Conservation (phyloP, 2,329 filamentous ascomycete species). For the Tetracladium maxilliforme region DNA sequence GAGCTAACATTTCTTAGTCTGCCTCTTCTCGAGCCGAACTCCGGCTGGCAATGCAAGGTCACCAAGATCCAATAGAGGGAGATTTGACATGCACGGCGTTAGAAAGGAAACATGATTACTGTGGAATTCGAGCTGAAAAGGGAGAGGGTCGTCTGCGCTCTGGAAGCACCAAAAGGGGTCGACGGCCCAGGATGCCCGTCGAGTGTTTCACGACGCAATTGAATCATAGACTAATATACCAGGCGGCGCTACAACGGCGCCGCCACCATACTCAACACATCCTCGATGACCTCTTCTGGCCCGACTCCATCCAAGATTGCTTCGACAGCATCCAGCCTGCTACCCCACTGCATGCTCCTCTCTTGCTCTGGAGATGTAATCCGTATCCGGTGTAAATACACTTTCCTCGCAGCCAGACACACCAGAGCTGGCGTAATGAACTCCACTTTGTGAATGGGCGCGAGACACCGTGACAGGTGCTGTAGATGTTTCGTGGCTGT, state of each 20-base stretch:
- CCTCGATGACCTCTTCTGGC: slow-evolving; percentile 49
- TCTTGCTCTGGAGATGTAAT: slow-evolving; percentile 59
- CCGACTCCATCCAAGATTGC: slow-evolving; percentile 47
- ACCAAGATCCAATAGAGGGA: slow-evolving; percentile 56
- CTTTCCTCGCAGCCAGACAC: slow-evolving; percentile 66
- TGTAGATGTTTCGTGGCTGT: slow-evolving; percentile 66
- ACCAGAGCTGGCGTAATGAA: slow-evolving; percentile 79
- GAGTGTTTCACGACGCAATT: no score
- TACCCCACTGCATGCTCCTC: slow-evolving; percentile 88
- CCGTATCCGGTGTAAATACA: slow-evolving; percentile 73
- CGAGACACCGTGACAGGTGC: slow-evolving; percentile 55
- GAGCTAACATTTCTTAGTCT: slow-evolving; percentile 37
- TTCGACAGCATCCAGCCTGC: slow-evolving; percentile 54
- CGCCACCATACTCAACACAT: slow-evolving; percentile 41
- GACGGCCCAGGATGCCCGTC: no score
- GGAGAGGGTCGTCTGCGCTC: no score
- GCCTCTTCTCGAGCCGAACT: slow-evolving; percentile 65
- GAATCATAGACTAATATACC: no score
- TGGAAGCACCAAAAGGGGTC: no score
- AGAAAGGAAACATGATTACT: no score
- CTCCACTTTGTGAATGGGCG: slow-evolving; percentile 64
- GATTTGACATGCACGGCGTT: no score
- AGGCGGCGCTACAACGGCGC: slow-evolving; percentile 41
- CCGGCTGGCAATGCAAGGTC: slow-evolving; percentile 83
- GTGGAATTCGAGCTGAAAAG: no score